Evolutionary conservation across 352 stramenopile genomes (phyloP), one percentile per base, ranked within the genome.

Genomic region (Elongisporangium undulatum): DNA sequence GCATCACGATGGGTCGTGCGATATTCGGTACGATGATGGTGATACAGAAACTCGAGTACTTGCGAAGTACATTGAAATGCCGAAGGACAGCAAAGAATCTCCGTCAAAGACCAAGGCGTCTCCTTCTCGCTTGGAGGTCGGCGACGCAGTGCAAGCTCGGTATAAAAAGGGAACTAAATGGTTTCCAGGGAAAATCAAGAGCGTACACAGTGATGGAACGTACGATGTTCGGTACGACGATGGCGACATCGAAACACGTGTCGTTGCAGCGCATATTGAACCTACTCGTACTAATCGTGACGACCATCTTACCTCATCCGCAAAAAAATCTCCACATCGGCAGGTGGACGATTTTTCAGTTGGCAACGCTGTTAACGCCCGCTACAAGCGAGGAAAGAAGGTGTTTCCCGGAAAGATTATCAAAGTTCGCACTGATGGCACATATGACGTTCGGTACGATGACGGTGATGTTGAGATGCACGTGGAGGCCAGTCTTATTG

Each of bases 181-280:
- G 15, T 87, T 67, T 57, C 22, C 53, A 12, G 74, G 75, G 2
- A 68, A 66, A 55, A 73, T 88, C 19, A 49, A 48, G 1, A 53
- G 57, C 9, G 64, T 67, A 0, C 69, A 92, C 58, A 61, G 61
- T 8, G 79, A 95, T 50, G 72, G 67, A 3, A 90, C 73, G 6
- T 87, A 79, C 53, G 83, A 91, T 29, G 61, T 95, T 56, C 12
- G 62, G 39, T 95, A 90, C 55, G 76, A 89, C 1, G 79, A 90
- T 53, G 85, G 78, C 17, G 77, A 90, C 29, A 65, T 69, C 21
- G 82, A 85, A 39, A 75, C 55, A 20, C 53, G 68, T 17, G 75
- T 89, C 10, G 57, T 67, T 13, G 63, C 64, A 0, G 68, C 78
- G 10, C 34, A 59, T 10, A 70, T 75, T 23, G 64, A 79, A 63